A percentile compares a stretch with the other conserved stretches of the same genome.
These are phyloP conservation scores for Terana coerulea DNA, from an alignment of 768 basidiomycete genomes.

Conservation along the genomic window DNA sequence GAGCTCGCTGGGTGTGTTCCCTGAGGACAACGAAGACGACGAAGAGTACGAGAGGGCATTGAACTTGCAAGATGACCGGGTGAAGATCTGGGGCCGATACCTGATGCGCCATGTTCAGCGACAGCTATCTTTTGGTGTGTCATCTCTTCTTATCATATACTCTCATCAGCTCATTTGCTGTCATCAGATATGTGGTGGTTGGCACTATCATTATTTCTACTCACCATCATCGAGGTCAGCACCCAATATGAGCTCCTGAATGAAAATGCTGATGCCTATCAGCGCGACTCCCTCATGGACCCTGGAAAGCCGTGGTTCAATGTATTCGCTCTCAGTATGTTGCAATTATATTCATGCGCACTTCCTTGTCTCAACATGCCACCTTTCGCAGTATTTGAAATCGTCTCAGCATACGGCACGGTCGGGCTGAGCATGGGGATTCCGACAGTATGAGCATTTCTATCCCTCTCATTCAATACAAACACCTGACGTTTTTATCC, in stretches of 20 bases:
- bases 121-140: conserved; percentile 87
- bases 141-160: not conserved
- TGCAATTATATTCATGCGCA: conserved; percentile 2
- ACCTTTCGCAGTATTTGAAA: conserved; percentile 62
- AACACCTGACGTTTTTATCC: conserved; percentile 12
- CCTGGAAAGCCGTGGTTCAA: conserved; percentile 76
- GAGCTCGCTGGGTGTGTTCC: conserved; percentile 79
- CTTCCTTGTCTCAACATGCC: not conserved
- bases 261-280: not conserved
- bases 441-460: conserved; percentile 45
- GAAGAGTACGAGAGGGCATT: conserved; percentile 22
- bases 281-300: conserved; percentile 40
- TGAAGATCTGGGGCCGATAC: conserved; percentile 71
- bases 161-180: not conserved
- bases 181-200: conserved; percentile 94
- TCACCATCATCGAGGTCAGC: conserved; percentile 90
- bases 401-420: conserved; percentile 87
- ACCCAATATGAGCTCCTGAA: not conserved
- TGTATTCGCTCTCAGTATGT: conserved; percentile 73
- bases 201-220: conserved; percentile 73
- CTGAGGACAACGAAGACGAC: conserved; percentile 33
- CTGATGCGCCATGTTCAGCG: conserved; percentile 76
- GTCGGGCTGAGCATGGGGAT: conserved; percentile 91
- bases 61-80: conserved; percentile 35
- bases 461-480: not conserved